phyloP scores from a whole-genome alignment of 257 asterid genomes.

The Euphrasia confusa region DNA sequence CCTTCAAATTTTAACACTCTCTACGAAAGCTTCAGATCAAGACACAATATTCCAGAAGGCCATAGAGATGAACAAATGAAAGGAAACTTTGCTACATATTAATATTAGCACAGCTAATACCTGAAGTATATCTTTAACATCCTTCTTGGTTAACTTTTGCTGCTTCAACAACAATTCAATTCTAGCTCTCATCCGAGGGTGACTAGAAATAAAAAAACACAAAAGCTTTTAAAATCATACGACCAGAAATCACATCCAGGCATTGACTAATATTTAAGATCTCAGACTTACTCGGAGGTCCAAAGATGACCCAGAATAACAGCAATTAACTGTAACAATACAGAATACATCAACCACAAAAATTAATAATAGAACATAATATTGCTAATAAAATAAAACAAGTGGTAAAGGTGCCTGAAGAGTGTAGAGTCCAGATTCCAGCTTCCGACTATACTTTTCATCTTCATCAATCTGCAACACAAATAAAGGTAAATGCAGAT shows the following conservation, averaged over 20 bases:
- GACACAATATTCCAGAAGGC: conserved; percentile 18
- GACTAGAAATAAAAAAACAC: conserved; percentile 43
- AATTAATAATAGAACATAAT: conserved; percentile 6
- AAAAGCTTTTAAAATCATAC: conserved; percentile 3
- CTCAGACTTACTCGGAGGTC: conserved; percentile 86
- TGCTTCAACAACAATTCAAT: conserved; percentile 83
- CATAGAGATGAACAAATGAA: background rate
- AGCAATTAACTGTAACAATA: conserved; percentile 68
- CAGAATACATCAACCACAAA: conserved; percentile 14
- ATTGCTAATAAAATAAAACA: conserved; percentile 4
- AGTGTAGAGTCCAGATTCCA: conserved; percentile 86
- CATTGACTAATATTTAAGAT: conserved; percentile 16
- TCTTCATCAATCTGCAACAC: conserved; percentile 82
- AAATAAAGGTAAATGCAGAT: conserved; percentile 10
- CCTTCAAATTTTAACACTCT: background rate
- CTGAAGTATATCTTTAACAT: conserved; percentile 82
- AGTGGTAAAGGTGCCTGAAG: conserved; percentile 57
- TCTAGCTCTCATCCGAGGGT: conserved; percentile 78
- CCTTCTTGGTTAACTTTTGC: conserved; percentile 75
- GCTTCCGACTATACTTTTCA: conserved; percentile 73
- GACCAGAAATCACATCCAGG: conserved; percentile 15
- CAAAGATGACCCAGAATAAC: conserved; percentile 94
- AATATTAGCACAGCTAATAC: conserved; percentile 36
- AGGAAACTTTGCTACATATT: conserved; percentile 18
- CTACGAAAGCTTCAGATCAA: background rate